These are phyloP conservation scores for Fragilariopsis cylindrus DNA, from an alignment of 108 stramenopile species.

Conservation along the genomic window DNA sequence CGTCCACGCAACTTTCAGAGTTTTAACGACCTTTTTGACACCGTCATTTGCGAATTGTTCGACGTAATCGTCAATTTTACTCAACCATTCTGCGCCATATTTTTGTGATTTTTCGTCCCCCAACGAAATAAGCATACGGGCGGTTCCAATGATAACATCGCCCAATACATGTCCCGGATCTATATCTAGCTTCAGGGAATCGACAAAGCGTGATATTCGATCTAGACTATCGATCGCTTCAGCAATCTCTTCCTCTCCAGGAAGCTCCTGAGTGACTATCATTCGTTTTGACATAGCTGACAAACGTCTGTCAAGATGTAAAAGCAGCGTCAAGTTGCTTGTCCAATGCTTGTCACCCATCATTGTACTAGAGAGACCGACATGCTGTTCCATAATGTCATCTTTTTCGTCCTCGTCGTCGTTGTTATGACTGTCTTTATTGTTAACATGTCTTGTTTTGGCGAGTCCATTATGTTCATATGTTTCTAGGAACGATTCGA, in stretches of 20 bases:
- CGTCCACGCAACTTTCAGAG: slow-evolving; percentile 55
- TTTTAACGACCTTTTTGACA: slow-evolving; percentile 66
- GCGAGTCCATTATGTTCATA: slow-evolving; percentile 13
- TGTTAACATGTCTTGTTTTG: slow-evolving; percentile 22
- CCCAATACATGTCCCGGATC: slow-evolving; percentile 69
- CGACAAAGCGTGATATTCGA: slow-evolving; percentile 51
- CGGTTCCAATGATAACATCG: slow-evolving; percentile 67
- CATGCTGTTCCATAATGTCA: slow-evolving; percentile 44
- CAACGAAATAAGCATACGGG: slow-evolving; percentile 70
- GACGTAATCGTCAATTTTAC: slow-evolving; percentile 58
- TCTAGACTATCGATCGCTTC: slow-evolving; percentile 70
- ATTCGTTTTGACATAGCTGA: slow-evolving; percentile 35
- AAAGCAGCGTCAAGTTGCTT: slow-evolving; percentile 49
- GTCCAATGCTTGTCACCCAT: slow-evolving; percentile 68
- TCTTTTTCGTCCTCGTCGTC: slow-evolving; percentile 43
- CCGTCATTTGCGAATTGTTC: slow-evolving; percentile 62
- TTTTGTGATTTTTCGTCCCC: slow-evolving; percentile 76
- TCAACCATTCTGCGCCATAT: slow-evolving; percentile 73
- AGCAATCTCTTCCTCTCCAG: slow-evolving; percentile 69
- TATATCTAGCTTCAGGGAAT: slow-evolving; percentile 46
- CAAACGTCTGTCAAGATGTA: slow-evolving; percentile 38
- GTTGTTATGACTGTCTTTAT: slow-evolving; percentile 30
- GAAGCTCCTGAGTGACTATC: slow-evolving; percentile 42
- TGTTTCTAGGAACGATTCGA: slow-evolving; percentile 30
- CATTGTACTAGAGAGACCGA: slow-evolving; percentile 45